Conservation (phyloP, 495 filamentous ascomycete species). For the Neohortaea acidophila region DNA sequence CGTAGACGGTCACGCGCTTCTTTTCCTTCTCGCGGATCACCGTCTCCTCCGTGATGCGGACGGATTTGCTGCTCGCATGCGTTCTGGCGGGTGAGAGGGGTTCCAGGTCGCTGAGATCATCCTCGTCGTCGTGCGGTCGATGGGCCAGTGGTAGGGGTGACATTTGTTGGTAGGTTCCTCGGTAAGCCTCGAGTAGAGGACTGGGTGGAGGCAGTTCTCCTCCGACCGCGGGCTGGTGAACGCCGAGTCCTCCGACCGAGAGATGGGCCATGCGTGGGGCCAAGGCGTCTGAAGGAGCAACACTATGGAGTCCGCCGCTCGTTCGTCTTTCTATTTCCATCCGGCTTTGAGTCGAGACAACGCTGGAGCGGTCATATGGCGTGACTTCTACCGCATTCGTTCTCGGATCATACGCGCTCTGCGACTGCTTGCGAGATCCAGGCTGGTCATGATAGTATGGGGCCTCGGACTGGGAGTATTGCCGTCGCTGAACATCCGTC, state of each 20-base stretch:
- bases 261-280: constrained; percentile 22
- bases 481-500: constrained; percentile 18
- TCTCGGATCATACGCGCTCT: constrained; percentile 5
- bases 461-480: constrained; percentile 8
- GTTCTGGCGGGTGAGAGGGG: constrained; percentile 7
- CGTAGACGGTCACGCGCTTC: constrained; percentile 52
- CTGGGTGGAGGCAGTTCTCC: constrained; percentile 31
- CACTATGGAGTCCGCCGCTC: constrained; percentile 1
- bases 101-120: constrained; percentile 23
- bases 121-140: constrained; percentile 27
- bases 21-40: constrained; percentile 16
- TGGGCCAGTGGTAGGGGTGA: constrained; percentile 85
- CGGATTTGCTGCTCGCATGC: neutral
- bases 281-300: constrained; percentile 16
- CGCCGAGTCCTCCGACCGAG: constrained; percentile 25
- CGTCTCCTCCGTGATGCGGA: constrained; percentile 7
- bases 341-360: constrained; percentile 2
- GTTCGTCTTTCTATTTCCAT: constrained; percentile 4
- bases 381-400: constrained; percentile 13
- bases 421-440: constrained; percentile 3
- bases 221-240: constrained; percentile 6
- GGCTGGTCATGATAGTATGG: constrained; percentile 8
- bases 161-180: constrained; percentile 86
- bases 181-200: constrained; percentile 82
- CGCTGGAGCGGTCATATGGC: constrained; percentile 2